These are phyloP conservation scores for Colletotrichum phormii DNA, from an alignment of 2,329 filamentous ascomycete species.

Conservation along the genomic window DNA sequence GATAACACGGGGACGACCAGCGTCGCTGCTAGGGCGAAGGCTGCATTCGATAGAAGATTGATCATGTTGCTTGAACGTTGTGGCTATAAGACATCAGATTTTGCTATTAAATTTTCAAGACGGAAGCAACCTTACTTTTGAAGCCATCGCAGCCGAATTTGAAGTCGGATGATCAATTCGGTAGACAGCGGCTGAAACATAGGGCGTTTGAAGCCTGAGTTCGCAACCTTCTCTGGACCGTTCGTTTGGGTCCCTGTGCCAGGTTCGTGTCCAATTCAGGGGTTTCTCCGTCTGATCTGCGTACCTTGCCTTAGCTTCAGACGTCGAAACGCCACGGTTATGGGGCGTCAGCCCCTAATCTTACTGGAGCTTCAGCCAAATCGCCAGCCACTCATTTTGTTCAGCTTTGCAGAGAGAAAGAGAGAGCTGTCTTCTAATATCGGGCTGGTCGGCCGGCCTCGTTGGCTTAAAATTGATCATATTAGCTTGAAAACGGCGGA, in stretches of 20 bases:
- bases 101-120: not conserved
- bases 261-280: not conserved
- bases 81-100: not conserved
- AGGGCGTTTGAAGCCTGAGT: slow-evolving; percentile 6
- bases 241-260: not conserved
- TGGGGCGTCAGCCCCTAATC: not conserved
- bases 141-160: not conserved
- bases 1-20: not conserved
- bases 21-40: not conserved
- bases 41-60: not conserved
- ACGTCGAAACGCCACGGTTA: not conserved
- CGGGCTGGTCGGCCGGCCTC: too few species aligned
- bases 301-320: not conserved
- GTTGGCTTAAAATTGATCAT: too few species aligned
- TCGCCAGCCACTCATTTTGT: too few species aligned
- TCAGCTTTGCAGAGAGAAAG: not conserved
- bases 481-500: too few species aligned
- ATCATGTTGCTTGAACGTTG: not conserved
- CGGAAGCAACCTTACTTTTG: not conserved
- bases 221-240: not conserved
- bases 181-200: slow-evolving; percentile 18
- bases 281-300: slow-evolving; percentile 31
- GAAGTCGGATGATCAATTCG: not conserved
- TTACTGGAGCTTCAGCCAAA: not conserved
- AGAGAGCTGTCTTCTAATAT: not conserved